Evolutionary conservation across 73 alveolate genomes (phyloP).

Genomic region (Tetrahymena malaccensis): DNA sequence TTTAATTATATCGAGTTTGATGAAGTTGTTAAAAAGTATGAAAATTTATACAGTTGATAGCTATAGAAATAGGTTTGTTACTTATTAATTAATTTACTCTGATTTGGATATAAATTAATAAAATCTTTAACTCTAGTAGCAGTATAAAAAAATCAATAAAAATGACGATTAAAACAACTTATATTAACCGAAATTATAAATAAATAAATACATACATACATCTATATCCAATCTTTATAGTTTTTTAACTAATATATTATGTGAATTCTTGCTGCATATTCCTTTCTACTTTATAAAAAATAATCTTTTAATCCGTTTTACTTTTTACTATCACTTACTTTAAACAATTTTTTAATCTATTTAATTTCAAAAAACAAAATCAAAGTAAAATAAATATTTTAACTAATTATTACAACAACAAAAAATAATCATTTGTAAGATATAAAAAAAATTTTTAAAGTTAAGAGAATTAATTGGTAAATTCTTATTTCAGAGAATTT

Average conservation of each 20-base stretch:
- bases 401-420: too few species aligned
- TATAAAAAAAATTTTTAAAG: too few species aligned
- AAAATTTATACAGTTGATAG: not conserved
- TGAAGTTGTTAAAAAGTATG: slow-evolving; percentile 37
- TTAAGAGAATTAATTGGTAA: too few species aligned
- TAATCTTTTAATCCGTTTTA: too few species aligned
- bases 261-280: not conserved
- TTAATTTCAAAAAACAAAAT: too few species aligned
- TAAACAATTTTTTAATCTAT: too few species aligned
- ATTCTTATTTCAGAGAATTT: too few species aligned
- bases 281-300: not conserved
- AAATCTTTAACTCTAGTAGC: not conserved
- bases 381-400: too few species aligned
- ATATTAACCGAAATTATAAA: not conserved
- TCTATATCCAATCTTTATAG: not conserved
- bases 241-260: not conserved
- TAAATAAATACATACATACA: not conserved
- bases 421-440: too few species aligned
- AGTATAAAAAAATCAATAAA: not conserved
- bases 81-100: not conserved
- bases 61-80: not conserved
- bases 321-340: too few species aligned
- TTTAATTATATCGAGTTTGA: slow-evolving; percentile 83
- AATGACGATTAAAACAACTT: not conserved
- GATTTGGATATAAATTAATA: not conserved